Evolutionary conservation across 108 stramenopile genomes (phyloP), one percentile per base, ranked within the genome.

Genomic region (Pseudonitzschia multiseries): DNA sequence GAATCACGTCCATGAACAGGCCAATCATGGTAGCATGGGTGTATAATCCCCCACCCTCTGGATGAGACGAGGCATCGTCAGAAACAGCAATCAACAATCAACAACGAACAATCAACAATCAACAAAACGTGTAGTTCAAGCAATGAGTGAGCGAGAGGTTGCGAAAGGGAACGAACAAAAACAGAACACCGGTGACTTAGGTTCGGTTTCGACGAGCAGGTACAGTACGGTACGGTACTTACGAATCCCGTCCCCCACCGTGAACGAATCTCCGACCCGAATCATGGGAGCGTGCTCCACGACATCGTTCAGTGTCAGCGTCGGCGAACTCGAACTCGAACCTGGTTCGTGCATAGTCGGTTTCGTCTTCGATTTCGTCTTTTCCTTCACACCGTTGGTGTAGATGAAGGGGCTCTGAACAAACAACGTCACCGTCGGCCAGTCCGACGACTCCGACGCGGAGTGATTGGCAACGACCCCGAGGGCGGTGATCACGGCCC

Each of bases 241-340:
- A 36, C 36, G 36, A n/a, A 59, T 8, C 26, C 57, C 57, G 41
- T 71, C 70, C 2, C 70, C 70, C 22, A 57, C 41, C 20, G 70
- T 43, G 41, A 71, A 57, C 12, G 70, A 71, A 36, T 71, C 70
- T 42, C 70, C 70, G 33, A 71, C 40, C 8, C 70, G 70, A 24
- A 71, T 54, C 21, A 71, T 59, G 9, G 56, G 56, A 12, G 70
- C 28, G 27, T 22, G 40, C 10, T 57, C 70, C 21, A 71, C 59
- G 15, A 43, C 18, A 33, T 59, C 70, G 17, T 57, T 36, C 18
- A 29, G 26, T 6, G 36, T 36, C 36, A 36, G 36, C n/a, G n/a
- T n/a, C n/a, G n/a, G n/a, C n/a, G n/a, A n/a, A n/a, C n/a, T n/a
- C 36, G 36, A 6, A 36, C 36, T 36, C 36, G 36, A 36, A 6